Conservation (phyloP, 2,329 filamentous ascomycete species). For the Colletotrichum theobromicola region DNA sequence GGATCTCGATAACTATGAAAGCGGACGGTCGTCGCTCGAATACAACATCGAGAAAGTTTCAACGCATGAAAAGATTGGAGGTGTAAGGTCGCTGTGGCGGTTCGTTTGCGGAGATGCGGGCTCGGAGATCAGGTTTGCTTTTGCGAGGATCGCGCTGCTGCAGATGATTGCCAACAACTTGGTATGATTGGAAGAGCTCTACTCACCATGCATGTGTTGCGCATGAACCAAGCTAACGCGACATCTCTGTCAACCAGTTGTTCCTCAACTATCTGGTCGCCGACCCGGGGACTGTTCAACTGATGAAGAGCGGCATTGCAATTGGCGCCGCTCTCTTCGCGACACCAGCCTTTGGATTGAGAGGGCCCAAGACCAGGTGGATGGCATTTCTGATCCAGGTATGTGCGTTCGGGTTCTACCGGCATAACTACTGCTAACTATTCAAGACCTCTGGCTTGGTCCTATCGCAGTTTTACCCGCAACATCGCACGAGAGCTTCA, state of each 20-base stretch:
- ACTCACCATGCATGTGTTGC: not conserved
- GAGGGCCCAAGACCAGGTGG: conserved; percentile 31
- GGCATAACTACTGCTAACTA: not conserved
- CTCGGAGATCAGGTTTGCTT: conserved; percentile 29
- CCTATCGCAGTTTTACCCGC: conserved; percentile 32
- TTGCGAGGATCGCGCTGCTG: conserved; percentile 32
- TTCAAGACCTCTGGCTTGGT: conserved; percentile 30
- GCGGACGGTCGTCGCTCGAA: not conserved
- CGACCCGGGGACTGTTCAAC: conserved; percentile 34
- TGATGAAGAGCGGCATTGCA: conserved; percentile 33
- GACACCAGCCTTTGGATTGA: conserved; percentile 25
- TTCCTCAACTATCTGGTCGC: conserved; percentile 32
- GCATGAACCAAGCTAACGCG: not conserved
- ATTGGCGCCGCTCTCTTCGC: conserved; percentile 31
- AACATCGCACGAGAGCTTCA: conserved; percentile 23
- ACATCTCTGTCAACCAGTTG: conserved; percentile 20
- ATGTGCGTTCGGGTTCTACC: not conserved
- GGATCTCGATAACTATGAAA: not conserved
- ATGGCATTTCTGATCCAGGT: conserved; percentile 35
- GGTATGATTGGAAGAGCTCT: conserved; percentile 9
- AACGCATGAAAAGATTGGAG: not conserved
- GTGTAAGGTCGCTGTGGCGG: conserved; percentile 10
- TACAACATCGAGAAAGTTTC: not conserved
- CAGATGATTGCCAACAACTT: conserved; percentile 38
- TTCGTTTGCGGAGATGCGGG: conserved; percentile 25